Evolutionary conservation across 495 filamentous ascomycete genomes (phyloP).

Genomic region (Aspergillus incahuasiensis): DNA sequence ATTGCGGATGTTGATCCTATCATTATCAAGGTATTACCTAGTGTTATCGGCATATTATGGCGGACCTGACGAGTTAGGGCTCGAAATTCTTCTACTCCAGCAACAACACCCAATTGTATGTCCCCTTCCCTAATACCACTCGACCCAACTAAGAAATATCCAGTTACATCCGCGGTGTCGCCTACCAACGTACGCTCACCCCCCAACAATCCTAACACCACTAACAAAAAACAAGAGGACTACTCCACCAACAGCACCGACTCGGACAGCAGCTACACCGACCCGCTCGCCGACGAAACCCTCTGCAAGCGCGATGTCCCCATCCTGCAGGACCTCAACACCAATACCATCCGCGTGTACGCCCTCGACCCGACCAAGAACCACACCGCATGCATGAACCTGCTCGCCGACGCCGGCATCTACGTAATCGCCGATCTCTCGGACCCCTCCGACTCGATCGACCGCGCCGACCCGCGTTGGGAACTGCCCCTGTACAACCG

Average conservation of each 20-base stretch:
- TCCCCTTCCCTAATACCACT: not conserved
- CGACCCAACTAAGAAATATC: slow-evolving; percentile 14
- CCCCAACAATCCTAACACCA: slow-evolving; percentile 7
- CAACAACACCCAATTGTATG: slow-evolving; percentile 76
- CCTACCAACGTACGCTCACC: slow-evolving; percentile 64
- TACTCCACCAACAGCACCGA: slow-evolving; percentile 39
- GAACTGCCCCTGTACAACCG: slow-evolving; percentile 65
- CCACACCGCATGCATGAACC: slow-evolving; percentile 80
- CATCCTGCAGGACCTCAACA: slow-evolving; percentile 66
- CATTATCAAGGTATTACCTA: slow-evolving; percentile 56
- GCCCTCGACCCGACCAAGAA: slow-evolving; percentile 75
- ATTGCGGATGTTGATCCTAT: slow-evolving; percentile 62
- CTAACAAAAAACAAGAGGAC: slow-evolving; percentile 36
- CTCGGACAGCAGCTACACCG: slow-evolving; percentile 40
- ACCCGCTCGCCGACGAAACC: slow-evolving; percentile 67
- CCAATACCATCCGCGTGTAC: slow-evolving; percentile 92
- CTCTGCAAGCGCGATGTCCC: slow-evolving; percentile 80
- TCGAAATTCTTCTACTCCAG: slow-evolving; percentile 76
- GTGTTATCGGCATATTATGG: not conserved
- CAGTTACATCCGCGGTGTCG: slow-evolving; percentile 78
- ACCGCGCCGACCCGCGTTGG: slow-evolving; percentile 74
- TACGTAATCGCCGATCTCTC: slow-evolving; percentile 90
- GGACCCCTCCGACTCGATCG: slow-evolving; percentile 74
- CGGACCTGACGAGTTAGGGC: slow-evolving; percentile 38
- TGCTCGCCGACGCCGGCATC: slow-evolving; percentile 81